Evolutionary conservation across 768 basidiomycete species (phyloP).

Genomic region (Pulveroboletus frians): DNA sequence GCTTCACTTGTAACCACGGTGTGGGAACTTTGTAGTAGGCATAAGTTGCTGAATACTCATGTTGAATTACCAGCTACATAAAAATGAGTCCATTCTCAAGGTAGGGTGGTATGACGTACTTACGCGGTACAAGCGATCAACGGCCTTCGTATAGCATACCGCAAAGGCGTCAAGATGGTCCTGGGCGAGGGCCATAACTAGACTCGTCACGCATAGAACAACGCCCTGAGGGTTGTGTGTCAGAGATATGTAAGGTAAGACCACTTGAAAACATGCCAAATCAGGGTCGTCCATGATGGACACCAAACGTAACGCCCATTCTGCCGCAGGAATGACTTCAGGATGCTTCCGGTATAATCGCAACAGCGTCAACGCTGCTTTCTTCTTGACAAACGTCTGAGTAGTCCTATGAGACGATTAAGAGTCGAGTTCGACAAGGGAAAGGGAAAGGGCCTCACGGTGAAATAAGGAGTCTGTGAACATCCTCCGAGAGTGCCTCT

Average conservation of each 20-base stretch:
- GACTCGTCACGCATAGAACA: slow-evolving; percentile 86
- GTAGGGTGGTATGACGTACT: slow-evolving; percentile 14
- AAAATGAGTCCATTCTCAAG: slow-evolving; percentile 7
- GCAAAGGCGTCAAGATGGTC: slow-evolving; percentile 87
- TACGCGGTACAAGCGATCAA: slow-evolving; percentile 81
- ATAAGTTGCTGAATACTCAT: slow-evolving; percentile 84
- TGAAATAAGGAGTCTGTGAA: slow-evolving; percentile 90
- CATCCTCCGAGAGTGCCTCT: slow-evolving; percentile 88
- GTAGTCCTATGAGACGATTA: slow-evolving; percentile 62
- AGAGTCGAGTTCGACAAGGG: slow-evolving; percentile 6
- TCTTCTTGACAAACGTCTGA: slow-evolving; percentile 94
- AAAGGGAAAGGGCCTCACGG: slow-evolving; percentile 51
- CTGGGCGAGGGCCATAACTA: slow-evolving; percentile 92
- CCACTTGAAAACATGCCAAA: slow-evolving; percentile 45
- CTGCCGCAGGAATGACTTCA: slow-evolving; percentile 84
- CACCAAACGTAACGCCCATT: slow-evolving; percentile 94
- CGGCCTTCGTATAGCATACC: slow-evolving; percentile 92
- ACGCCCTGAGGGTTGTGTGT: slow-evolving; percentile 61
- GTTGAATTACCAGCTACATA: slow-evolving; percentile 78
- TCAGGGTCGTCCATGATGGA: slow-evolving; percentile 94
- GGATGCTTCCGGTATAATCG: slow-evolving; percentile 95
- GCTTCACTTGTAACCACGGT: slow-evolving; percentile 96
- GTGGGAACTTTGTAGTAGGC: slow-evolving; percentile 97
- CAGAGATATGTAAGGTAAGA: neutral
- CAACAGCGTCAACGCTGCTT: slow-evolving; percentile 90